These are phyloP conservation scores for Aspergillus diversus DNA, from an alignment of 495 filamentous ascomycete species.

Conservation along the genomic window DNA sequence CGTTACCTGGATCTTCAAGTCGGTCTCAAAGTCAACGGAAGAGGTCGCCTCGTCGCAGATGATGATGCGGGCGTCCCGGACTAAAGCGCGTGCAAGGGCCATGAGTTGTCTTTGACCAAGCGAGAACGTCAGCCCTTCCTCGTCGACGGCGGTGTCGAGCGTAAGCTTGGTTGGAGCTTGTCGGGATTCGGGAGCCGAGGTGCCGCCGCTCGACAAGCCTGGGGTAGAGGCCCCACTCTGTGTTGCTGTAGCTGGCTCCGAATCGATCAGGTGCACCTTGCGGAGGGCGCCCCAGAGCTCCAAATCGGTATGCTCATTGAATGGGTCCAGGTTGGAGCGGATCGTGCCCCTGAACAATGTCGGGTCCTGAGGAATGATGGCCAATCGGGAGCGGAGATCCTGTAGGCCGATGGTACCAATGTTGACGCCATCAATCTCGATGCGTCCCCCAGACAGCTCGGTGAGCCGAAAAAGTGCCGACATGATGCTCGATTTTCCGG, in stretches of 20 bases:
- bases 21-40: conserved; percentile 93
- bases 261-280: conserved; percentile 74
- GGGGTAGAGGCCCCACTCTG: conserved; percentile 1
- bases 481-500: conserved; percentile 96
- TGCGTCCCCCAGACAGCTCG: conserved; percentile 80
- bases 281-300: conserved; percentile 87
- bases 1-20: conserved; percentile 90
- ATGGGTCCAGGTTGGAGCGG: conserved; percentile 89
- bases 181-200: not conserved
- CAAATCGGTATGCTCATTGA: conserved; percentile 83
- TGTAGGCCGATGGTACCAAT: conserved; percentile 83
- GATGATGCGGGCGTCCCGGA: conserved; percentile 85
- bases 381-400: conserved; percentile 83
- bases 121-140: conserved; percentile 94
- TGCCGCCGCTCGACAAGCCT: not conserved
- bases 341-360: conserved; percentile 93
- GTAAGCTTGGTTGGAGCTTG: conserved; percentile 59
- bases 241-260: conserved; percentile 27
- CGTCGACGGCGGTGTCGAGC: conserved; percentile 84
- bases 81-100: conserved; percentile 88
- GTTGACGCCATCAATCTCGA: conserved; percentile 89
- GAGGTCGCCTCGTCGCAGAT: conserved; percentile 96
- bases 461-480: conserved; percentile 87
- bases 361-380: conserved; percentile 96
- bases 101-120: conserved; percentile 96